Base-by-base conservation (phyloP, 75 land plant species). In the Selaginella tamariscina region DNA sequence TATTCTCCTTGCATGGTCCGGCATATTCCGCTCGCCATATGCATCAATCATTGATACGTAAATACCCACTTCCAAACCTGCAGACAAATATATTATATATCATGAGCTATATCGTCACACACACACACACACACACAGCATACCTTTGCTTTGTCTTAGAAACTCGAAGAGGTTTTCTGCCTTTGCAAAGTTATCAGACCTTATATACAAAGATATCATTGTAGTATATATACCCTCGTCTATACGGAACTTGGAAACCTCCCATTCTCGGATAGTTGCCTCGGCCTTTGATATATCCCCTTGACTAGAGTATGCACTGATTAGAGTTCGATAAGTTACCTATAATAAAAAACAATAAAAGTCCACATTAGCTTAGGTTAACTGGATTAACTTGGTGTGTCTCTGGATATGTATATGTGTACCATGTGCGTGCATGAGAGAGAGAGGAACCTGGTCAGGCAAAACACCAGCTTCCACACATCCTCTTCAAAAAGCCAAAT, bases 371-470 rank as follows among this genome's bases (percentile, higher is more conserved):
- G n/a, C n/a, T n/a, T n/a, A n/a, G n/a, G n/a, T n/a, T n/a, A n/a
- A n/a, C n/a, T n/a, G n/a, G n/a, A n/a, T n/a, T n/a, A n/a, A n/a
- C n/a, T n/a, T n/a, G n/a, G n/a, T n/a, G n/a, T n/a, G n/a, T n/a
- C n/a, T n/a, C n/a, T n/a, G n/a, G n/a, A n/a, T n/a, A n/a, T n/a
- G n/a, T n/a, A n/a, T n/a, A n/a, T n/a, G n/a, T n/a, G n/a, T n/a
- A n/a, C n/a, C n/a, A n/a, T n/a, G n/a, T n/a, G n/a, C n/a, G n/a
- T n/a, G n/a, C n/a, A n/a, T n/a, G n/a, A n/a, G n/a, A n/a, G n/a
- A n/a, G n/a, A n/a, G n/a, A n/a, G n/a, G n/a, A n/a, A n/a, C 83
- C 85, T 26, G 30, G 30, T 79, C 81, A 74, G 49, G 91, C 90
- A 26, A 32, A 21, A 49, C 81, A 74, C 22, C 86, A 81, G 0